These are phyloP conservation scores for Diaporthe destruens DNA, from an alignment of 2,329 filamentous ascomycete species.

Conservation along the genomic window DNA sequence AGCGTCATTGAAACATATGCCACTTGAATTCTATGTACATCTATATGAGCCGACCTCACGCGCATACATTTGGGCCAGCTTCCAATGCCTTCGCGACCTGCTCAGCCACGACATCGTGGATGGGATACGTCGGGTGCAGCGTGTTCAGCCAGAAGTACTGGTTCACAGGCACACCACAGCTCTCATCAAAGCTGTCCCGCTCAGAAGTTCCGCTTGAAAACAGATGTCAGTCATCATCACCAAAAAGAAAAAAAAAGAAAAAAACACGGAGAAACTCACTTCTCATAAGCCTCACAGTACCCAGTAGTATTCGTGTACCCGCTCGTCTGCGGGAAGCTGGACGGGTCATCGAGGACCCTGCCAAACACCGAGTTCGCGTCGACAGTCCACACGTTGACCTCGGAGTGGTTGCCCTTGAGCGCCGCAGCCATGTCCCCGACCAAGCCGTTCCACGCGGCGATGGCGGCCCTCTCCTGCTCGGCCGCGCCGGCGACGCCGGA, in stretches of 20 bases:
- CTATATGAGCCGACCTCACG: not conserved
- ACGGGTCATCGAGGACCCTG: conserved; percentile 64
- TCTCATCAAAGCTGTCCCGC: conserved; percentile 54
- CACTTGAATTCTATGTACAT: not conserved
- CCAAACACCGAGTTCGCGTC: conserved; percentile 66
- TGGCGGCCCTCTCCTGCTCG: conserved; percentile 55
- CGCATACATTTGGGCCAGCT: conserved; percentile 55
- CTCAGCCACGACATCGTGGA: conserved; percentile 71
- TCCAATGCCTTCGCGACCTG: conserved; percentile 56
- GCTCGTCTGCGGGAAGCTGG: conserved; percentile 56
- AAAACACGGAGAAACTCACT: conserved; percentile 53
- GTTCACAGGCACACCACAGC: conserved; percentile 68
- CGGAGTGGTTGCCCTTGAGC: conserved; percentile 46
- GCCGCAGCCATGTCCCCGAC: conserved; percentile 55
- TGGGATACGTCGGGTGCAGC: conserved; percentile 73
- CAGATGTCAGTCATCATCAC: conserved; percentile 11
- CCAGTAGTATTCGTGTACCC: conserved; percentile 66
- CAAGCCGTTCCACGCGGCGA: conserved; percentile 64
- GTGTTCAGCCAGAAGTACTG: conserved; percentile 75
- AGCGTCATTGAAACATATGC: not conserved
- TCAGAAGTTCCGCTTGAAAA: conserved; percentile 58
- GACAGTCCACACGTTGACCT: conserved; percentile 64
- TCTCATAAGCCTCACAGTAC: conserved; percentile 67
- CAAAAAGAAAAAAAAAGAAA: not conserved
- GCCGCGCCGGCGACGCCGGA: conserved; percentile 53